Evolutionary conservation across 768 basidiomycete species (phyloP).

Genomic region (Filobasidium wieringae): DNA sequence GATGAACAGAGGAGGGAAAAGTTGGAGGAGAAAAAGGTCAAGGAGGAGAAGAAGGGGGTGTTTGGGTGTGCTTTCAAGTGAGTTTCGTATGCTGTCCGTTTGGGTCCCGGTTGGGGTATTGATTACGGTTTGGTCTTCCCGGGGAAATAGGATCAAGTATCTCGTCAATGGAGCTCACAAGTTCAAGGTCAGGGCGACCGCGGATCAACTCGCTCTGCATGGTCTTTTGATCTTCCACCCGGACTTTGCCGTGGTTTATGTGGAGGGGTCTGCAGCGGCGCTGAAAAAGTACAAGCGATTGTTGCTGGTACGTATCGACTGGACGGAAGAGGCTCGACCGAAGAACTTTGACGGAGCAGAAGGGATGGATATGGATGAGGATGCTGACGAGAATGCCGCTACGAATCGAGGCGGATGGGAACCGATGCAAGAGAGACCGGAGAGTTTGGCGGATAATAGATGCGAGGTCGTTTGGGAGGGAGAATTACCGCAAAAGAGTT

Average conservation of each 20-base stretch:
- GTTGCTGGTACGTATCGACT: conserved; percentile 75
- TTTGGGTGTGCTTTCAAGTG: conserved; percentile 82
- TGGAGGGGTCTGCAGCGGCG: conserved; percentile 79
- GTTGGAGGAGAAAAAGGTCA: conserved; percentile 66
- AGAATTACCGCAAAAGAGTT: conserved; percentile 65
- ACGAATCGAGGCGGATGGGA: conserved; percentile 22
- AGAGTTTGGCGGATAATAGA: conserved; percentile 69
- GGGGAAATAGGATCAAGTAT: conserved; percentile 55
- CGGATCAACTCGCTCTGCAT: conserved; percentile 74
- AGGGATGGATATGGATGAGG: conserved; percentile 45
- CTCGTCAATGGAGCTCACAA: conserved; percentile 85
- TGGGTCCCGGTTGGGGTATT: neutral
- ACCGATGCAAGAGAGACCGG: conserved; percentile 28
- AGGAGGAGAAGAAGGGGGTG: conserved; percentile 78
- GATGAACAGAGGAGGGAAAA: conserved; percentile 83
- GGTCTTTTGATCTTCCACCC: conserved; percentile 88
- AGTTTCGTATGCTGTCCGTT: conserved; percentile 32
- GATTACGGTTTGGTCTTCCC: neutral
- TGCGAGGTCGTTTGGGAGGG: conserved; percentile 94
- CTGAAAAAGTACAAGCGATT: conserved; percentile 77
- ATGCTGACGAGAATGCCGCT: conserved; percentile 38
- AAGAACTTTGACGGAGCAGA: conserved; percentile 63
- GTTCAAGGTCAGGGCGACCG: conserved; percentile 94
- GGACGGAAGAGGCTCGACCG: conserved; percentile 82
- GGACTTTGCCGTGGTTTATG: conserved; percentile 76